Evolutionary conservation across 768 basidiomycete species (phyloP), one percentile per base, ranked within the genome.

Genomic region (Lactarius sp.): DNA sequence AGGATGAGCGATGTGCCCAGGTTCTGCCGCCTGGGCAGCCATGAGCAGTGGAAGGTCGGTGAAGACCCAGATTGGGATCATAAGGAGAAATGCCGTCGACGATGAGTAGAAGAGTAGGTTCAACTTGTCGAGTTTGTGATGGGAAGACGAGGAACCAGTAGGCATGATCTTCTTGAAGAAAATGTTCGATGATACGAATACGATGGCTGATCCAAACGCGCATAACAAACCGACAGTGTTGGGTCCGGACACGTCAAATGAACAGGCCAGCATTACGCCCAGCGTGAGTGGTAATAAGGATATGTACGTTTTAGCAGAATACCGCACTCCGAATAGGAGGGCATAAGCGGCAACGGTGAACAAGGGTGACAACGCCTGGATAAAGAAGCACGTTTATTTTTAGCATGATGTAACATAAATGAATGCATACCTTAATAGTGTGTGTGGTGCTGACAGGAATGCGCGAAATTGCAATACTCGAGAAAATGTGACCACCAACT

Each of bases 111-210:
- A 83, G 31, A 99, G 79, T 10, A 99, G 80, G 76, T 98, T 98
- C 70, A 98, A 83, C 79, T 98, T 98, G 81, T 99, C 97, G 39
- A 99, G 83, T 75, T 93, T 94, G 72, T 89, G 88, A 4, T 82
- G 75, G 1, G 79, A 75, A 62, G 71, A 71, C 41, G 65, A 68
- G 37, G 77, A 76, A 22, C 78, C 76, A 8, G 70, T 66, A 2
- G 97, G 97, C 83, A 99, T 88, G 66, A 98, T 87, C 79, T 96
- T 98, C 77, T 99, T 99, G 83, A 96, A 98, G 75, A 95, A 97
- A 70, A 99, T 98, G 76, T 99, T 99, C 67, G 94, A 95, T 69
- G 89, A 90, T 66, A 99, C 97, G 73, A 99, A 98, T 68, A 99
- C 87, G 62, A 99, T 77, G 36, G 97, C 97, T 12, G 94, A 97